Percentiles rank a stretch among this genome's conserved stretches.
phyloP scores from a whole-genome alignment of 306 rosid species.

The Vachellia collinsii region DNA sequence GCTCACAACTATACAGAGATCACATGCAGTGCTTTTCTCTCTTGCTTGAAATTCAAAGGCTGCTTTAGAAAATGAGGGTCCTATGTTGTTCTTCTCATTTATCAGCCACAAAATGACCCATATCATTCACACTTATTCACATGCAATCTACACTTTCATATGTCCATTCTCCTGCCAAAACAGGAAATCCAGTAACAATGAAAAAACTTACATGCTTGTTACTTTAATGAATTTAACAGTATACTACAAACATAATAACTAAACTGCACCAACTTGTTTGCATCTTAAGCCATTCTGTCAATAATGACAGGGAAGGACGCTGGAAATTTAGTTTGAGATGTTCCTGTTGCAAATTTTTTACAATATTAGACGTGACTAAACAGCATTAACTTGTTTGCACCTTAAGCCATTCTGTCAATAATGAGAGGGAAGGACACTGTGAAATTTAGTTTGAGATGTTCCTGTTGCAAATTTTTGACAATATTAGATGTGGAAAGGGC shows the following conservation, averaged over 20 bases:
- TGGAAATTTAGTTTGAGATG: background rate
- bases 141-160: slow-evolving; percentile 1
- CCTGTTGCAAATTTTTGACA: too few species aligned
- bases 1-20: slow-evolving; percentile 36
- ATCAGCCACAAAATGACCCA: background rate
- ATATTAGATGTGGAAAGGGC: background rate
- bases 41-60: slow-evolving; percentile 30
- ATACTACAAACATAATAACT: background rate
- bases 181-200: background rate
- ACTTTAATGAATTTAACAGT: background rate
- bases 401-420: too few species aligned
- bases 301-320: background rate
- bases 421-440: too few species aligned
- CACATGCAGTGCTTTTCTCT: slow-evolving; percentile 35
- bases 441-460: too few species aligned
- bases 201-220: background rate
- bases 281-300: background rate
- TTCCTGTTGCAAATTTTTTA: background rate
- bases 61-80: slow-evolving; percentile 33
- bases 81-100: slow-evolving; percentile 8
- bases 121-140: background rate
- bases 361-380: background rate
- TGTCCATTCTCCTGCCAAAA: slow-evolving; percentile 1
- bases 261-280: background rate
- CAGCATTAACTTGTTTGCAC: too few species aligned